Evolutionary conservation across 2,329 filamentous ascomycete species (phyloP), one percentile per base, ranked within the genome.

Genomic region (Aureobasidium musti): DNA sequence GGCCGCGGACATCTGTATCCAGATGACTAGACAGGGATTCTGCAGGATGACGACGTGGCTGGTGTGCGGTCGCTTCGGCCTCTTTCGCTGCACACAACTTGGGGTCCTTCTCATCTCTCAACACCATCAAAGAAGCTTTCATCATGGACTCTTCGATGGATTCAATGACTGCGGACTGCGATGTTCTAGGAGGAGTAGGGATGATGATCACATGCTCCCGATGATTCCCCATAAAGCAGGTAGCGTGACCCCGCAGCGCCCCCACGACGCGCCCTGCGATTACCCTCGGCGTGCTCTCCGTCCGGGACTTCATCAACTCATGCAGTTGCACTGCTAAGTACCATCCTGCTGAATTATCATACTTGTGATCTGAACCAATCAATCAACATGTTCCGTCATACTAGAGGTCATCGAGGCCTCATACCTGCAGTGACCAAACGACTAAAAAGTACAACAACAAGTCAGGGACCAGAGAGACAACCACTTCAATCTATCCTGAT

Each of bases 401-500:
- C 43, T 13, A 70, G 70, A 60, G 67, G 69, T 61, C 64, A 70
- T 30, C 33, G 64, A 8, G 33, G 35, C 30, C 54, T 60, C 14
- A n/a, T 66, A 11, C 56, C 64, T 13, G 47, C 54, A 33, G 54
- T 60, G 14, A 53, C 35, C 11, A 52, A 65, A 63, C 66, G 57
- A 41, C 41, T 60, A 33, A 68, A 35, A 21, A 64, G 65, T 67
- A 67, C 53, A 61, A 52, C 66, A 67, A 57, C 69, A 65, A 53
- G 35, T 19, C 28, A 71, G 72, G 53, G 21, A 35, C n/a, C 33
- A 28, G 45, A 65, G 26, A 49, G 59, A 50, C 50, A 64, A 52
- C 75, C 75, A 59, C 68, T 78, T 37, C 71, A 73, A 43, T 96
- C 92, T 10, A 90, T 98, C 49, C 84, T 99, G 28, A 98, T 99